Evolutionary conservation across 1,284 basidiomycete genomes (phyloP).

Genomic region (Microbotryum lychnidis-dioicae): DNA sequence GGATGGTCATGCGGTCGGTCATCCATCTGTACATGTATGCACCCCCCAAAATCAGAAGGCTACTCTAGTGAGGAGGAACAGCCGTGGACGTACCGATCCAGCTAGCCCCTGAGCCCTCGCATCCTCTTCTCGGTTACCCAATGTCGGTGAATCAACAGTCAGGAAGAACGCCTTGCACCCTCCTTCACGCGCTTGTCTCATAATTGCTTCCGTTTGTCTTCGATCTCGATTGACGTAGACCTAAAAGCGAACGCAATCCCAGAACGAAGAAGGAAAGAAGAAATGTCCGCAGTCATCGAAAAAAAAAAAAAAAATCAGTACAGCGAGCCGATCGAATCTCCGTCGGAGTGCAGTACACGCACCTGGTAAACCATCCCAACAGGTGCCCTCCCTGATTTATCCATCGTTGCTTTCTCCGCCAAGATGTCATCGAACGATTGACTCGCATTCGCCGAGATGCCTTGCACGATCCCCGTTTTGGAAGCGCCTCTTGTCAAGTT

Average conservation of each 20-base stretch:
- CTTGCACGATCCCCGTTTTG: conserved; percentile 39
- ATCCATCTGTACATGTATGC: too few relatives aligned
- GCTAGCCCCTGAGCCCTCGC: neutral
- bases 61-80: too few relatives aligned
- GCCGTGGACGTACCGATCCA: neutral
- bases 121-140: conserved; percentile 40
- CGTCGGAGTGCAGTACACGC: neutral
- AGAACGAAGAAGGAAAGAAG: conserved; percentile 14
- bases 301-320: neutral
- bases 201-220: conserved; percentile 39
- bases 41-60: too few relatives aligned
- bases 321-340: conserved; percentile 6
- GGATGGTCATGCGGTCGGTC: too few relatives aligned
- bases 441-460: conserved; percentile 44
- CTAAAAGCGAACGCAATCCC: conserved; percentile 32
- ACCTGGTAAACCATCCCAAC: conserved; percentile 36
- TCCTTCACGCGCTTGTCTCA: conserved; percentile 39
- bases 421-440: conserved; percentile 46
- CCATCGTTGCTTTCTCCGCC: conserved; percentile 28
- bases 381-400: conserved; percentile 37
- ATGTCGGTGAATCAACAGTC: conserved; percentile 44
- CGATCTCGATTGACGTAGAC: conserved; percentile 42
- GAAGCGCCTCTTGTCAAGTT: conserved; percentile 44
- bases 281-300: neutral
- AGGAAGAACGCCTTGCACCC: conserved; percentile 44